Conservation (phyloP, 1,284 basidiomycete species). For the Cryptococcus floricola region DNA sequence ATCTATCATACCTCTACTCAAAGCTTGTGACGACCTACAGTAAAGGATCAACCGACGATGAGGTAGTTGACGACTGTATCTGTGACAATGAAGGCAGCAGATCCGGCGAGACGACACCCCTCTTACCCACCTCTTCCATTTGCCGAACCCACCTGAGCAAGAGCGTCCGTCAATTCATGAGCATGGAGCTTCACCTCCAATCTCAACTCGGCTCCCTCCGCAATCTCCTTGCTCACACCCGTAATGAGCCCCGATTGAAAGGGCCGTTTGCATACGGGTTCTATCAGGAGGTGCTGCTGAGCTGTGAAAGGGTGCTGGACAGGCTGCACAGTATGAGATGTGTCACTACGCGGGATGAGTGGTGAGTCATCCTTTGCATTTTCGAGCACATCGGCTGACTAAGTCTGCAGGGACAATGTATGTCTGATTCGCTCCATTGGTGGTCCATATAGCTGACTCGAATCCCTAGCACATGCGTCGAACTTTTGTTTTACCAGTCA, state of each 20-base stretch:
- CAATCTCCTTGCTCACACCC: slow-evolving; percentile 75
- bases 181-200: slow-evolving; percentile 92
- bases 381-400: neutral
- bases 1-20: slow-evolving; percentile 50
- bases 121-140: slow-evolving; percentile 1
- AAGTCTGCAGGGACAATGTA: slow-evolving; percentile 26
- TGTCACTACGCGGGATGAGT: slow-evolving; percentile 88
- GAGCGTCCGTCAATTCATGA: slow-evolving; percentile 74
- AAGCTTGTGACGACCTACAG: slow-evolving; percentile 44
- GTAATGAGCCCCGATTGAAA: slow-evolving; percentile 90
- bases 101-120: slow-evolving; percentile 10
- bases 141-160: slow-evolving; percentile 31
- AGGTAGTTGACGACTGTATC: neutral
- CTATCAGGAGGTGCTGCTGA: slow-evolving; percentile 78
- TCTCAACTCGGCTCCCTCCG: slow-evolving; percentile 80
- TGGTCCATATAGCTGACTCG: neutral
- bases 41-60: slow-evolving; percentile 14
- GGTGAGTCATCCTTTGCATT: slow-evolving; percentile 56
- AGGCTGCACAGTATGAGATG: slow-evolving; percentile 87
- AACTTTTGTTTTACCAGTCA: slow-evolving; percentile 86
- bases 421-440: neutral
- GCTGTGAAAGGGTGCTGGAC: slow-evolving; percentile 83
- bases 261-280: slow-evolving; percentile 80
- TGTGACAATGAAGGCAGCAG: slow-evolving; percentile 1
- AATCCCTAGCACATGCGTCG: slow-evolving; percentile 54